phyloP scores from a whole-genome alignment of 1,284 basidiomycete species.

The Malassezia furfur region DNA sequence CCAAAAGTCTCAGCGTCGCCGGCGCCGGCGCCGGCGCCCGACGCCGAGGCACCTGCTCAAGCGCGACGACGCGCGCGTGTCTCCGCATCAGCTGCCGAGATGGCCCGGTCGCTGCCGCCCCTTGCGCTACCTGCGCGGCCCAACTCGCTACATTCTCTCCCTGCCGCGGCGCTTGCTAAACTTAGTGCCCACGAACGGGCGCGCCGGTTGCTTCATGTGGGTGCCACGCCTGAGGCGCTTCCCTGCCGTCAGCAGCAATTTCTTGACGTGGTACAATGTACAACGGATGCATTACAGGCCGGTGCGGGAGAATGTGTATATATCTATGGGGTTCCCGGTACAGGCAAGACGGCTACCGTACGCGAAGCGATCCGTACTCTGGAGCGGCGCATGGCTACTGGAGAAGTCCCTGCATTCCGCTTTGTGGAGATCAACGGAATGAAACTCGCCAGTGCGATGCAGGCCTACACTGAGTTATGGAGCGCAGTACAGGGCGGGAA shows the following conservation, averaged over 20 bases:
- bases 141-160: slow-evolving; percentile 25
- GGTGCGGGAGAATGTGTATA: slow-evolving; percentile 91
- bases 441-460: slow-evolving; percentile 50
- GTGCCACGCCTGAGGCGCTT: slow-evolving; percentile 76
- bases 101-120: slow-evolving; percentile 20
- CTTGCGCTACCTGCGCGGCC: slow-evolving; percentile 29
- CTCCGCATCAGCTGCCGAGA: slow-evolving; percentile 18
- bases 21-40: too few species aligned
- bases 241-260: slow-evolving; percentile 87
- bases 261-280: slow-evolving; percentile 62
- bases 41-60: too few species aligned
- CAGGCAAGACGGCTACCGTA: slow-evolving; percentile 83
- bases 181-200: slow-evolving; percentile 36
- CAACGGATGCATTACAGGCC: slow-evolving; percentile 78
- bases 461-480: slow-evolving; percentile 44
- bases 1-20: too few species aligned
- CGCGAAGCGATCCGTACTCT: slow-evolving; percentile 74
- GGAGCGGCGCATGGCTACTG: slow-evolving; percentile 21
- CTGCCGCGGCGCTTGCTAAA: slow-evolving; percentile 16
- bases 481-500: slow-evolving; percentile 28
- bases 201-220: slow-evolving; percentile 68
- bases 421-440: slow-evolving; percentile 98
- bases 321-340: slow-evolving; percentile 82
- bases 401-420: slow-evolving; percentile 86
- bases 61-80: slow-evolving; percentile 11